These are phyloP conservation scores for Yamadazyma sp. DNA, from an alignment of 1,139 yeast genomes.

Conservation along the genomic window DNA sequence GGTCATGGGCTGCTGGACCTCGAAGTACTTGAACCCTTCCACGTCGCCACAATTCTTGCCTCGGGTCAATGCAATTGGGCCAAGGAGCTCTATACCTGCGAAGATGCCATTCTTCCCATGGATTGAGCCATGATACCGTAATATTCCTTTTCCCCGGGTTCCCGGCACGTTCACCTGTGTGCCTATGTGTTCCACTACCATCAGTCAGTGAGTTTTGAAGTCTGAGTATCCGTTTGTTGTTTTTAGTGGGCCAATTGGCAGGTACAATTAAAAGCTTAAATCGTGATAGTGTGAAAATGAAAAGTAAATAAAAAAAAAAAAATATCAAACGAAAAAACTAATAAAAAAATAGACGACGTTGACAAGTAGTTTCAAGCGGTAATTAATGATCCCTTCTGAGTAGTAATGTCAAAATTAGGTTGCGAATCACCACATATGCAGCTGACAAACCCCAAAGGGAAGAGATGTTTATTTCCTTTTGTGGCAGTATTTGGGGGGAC, in stretches of 20 bases:
- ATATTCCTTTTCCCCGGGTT: conserved; percentile 54
- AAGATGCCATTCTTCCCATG: conserved; percentile 73
- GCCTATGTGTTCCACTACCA: conserved; percentile 27
- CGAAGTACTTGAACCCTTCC: conserved; percentile 43
- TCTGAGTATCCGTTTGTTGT: no score
- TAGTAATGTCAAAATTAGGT: neutral
- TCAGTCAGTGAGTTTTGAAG: neutral
- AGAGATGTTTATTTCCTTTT: no score
- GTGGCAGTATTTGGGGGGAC: no score
- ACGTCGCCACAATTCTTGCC: conserved; percentile 50
- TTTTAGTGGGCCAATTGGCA: no score
- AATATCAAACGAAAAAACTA: no score
- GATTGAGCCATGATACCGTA: conserved; percentile 74
- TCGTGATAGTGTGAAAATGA: no score
- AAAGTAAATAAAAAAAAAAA: no score
- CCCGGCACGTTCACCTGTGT: conserved; percentile 44
- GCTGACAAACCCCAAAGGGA: neutral
- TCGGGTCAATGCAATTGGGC: conserved; percentile 51
- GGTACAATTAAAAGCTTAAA: no score
- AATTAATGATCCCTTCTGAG: neutral
- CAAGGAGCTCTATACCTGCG: conserved; percentile 83
- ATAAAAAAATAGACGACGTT: neutral
- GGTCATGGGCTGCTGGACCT: conserved; percentile 58
- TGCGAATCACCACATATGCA: neutral
- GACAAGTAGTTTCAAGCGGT: neutral